phyloP scores from a whole-genome alignment of 176 grass and related monocot genomes.

The Leersia perrieri region DNA sequence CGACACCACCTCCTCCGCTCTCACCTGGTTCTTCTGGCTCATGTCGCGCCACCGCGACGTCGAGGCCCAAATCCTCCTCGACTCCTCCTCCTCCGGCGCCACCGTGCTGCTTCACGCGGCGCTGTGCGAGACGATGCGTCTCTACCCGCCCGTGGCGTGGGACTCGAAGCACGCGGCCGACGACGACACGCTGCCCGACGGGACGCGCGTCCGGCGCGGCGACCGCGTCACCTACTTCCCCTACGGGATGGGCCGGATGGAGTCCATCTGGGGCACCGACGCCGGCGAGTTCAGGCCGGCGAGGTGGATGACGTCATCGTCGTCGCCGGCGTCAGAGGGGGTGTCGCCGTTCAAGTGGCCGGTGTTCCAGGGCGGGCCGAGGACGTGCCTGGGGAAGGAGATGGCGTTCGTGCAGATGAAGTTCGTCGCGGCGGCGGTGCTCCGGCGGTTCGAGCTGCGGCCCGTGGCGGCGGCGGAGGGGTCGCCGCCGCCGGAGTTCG shows the following conservation, averaged over 20 bases:
- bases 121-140: slow-evolving; percentile 60
- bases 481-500: slow-evolving; percentile 51
- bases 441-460: slow-evolving; percentile 47
- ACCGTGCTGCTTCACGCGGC: slow-evolving; percentile 51
- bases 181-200: slow-evolving; percentile 52
- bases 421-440: slow-evolving; percentile 59
- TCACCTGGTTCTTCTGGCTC: slow-evolving; percentile 79
- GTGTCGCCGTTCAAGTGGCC: slow-evolving; percentile 61
- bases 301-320: slow-evolving; percentile 41
- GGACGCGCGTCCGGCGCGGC: slow-evolving; percentile 42
- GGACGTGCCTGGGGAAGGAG: slow-evolving; percentile 31
- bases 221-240: slow-evolving; percentile 64
- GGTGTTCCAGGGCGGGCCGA: slow-evolving; percentile 43
- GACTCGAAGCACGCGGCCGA: slow-evolving; percentile 67
- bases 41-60: slow-evolving; percentile 33
- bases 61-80: too few relatives aligned
- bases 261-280: slow-evolving; percentile 49
- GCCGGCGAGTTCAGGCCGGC: slow-evolving; percentile 33
- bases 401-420: slow-evolving; percentile 34
- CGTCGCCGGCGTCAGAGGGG: background rate
- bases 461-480: slow-evolving; percentile 48
- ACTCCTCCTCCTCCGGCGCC: too few relatives aligned
- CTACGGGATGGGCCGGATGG: slow-evolving; percentile 75
- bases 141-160: slow-evolving; percentile 64
- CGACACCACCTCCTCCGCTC: slow-evolving; percentile 58